Evolutionary conservation across 2,329 filamentous ascomycete species (phyloP).

Genomic region (Ustulina deusta): DNA sequence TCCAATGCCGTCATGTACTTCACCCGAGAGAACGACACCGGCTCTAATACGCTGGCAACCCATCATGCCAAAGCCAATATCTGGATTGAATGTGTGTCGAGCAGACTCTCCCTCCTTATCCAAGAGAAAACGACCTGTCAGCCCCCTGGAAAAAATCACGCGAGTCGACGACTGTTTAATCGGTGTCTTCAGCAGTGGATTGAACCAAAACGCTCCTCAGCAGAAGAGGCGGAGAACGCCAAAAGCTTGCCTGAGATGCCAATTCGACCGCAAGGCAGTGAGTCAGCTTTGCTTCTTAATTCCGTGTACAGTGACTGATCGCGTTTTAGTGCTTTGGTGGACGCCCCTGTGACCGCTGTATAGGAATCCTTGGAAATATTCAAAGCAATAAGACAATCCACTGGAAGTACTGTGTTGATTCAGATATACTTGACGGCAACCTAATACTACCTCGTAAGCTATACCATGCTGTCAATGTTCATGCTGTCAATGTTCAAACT

Average conservation of each 20-base stretch:
- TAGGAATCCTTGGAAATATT: background rate
- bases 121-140: background rate
- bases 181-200: background rate
- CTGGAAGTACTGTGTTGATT: constrained; percentile 7
- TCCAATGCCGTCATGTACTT: background rate
- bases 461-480: no score
- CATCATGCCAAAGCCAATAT: background rate
- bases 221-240: background rate
- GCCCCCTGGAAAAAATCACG: background rate
- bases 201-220: background rate
- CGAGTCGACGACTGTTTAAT: background rate
- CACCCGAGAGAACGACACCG: background rate
- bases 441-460: background rate
- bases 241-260: background rate
- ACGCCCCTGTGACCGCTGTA: background rate
- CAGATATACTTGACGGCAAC: constrained; percentile 9
- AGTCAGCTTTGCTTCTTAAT: background rate
- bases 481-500: background rate
- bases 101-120: background rate
- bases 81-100: background rate
- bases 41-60: background rate
- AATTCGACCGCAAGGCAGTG: background rate
- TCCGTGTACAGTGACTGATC: background rate
- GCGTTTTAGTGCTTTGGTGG: background rate
- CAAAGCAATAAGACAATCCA: background rate